Percentiles rank a stretch among this genome's conserved stretches.
Evolutionary conservation across 768 basidiomycete genomes (phyloP).

Genomic region (Psilocybe azurescens): DNA sequence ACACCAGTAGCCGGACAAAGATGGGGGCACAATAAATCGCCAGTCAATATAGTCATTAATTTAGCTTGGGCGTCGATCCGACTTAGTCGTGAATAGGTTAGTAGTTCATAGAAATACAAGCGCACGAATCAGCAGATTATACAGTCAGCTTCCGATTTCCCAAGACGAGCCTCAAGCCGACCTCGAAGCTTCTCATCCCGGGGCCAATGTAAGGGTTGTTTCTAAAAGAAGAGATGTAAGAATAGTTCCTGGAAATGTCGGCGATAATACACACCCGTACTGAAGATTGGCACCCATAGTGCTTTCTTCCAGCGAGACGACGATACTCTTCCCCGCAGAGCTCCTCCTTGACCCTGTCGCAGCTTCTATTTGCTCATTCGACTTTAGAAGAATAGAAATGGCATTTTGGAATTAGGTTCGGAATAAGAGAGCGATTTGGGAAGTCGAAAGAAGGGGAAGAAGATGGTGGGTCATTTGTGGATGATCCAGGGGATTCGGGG

Average conservation of each 20-base stretch:
- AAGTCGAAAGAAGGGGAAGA: conserved; percentile 8
- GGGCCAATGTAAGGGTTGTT: conserved; percentile 50
- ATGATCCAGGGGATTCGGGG: conserved; percentile 3
- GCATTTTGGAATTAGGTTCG: conserved; percentile 33
- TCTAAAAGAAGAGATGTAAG: conserved; percentile 24
- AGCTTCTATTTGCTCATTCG: conserved; percentile 36
- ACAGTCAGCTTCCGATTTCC: conserved; percentile 47
- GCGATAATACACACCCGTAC: conserved; percentile 49
- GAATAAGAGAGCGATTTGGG: neutral
- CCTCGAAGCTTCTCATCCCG: conserved; percentile 51
- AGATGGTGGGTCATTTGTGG: conserved; percentile 14
- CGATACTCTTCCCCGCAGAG: conserved; percentile 31
- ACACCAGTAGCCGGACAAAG: too few species aligned
- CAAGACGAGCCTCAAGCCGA: conserved; percentile 51
- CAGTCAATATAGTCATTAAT: neutral
- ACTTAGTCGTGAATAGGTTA: neutral
- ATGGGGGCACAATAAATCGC: too few species aligned
- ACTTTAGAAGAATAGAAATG: conserved; percentile 44
- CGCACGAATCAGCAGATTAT: conserved; percentile 43
- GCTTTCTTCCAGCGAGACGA: conserved; percentile 46
- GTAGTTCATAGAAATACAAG: neutral
- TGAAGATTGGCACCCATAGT: conserved; percentile 50
- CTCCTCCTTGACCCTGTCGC: conserved; percentile 12
- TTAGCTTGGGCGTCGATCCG: neutral
- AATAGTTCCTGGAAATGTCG: neutral